Evolutionary conservation across 495 filamentous ascomycete species (phyloP), one percentile per base, ranked within the genome.

Genomic region (Penicillium longicatenatum): DNA sequence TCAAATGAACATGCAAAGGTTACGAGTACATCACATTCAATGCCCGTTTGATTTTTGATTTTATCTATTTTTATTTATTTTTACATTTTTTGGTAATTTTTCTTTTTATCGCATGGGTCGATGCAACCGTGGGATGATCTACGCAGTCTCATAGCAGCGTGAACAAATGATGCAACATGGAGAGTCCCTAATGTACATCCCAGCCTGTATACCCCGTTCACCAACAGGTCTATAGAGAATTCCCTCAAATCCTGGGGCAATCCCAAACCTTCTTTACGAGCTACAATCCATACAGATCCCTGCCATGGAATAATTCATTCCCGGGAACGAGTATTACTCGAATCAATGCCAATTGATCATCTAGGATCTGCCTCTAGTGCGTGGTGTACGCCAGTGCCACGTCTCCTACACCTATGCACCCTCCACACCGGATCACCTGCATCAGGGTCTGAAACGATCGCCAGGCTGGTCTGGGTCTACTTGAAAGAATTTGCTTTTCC

Each of bases 51-150:
- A n/a, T n/a, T n/a, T n/a, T n/a, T n/a, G n/a, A n/a, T n/a, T n/a
- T n/a, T n/a, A n/a, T n/a, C 29, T 26, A 7, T 24, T 47, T 46
- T 29, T 47, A 21, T 29, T 47, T 47, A 14, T 22, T 14, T 16
- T 22, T 26, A 14, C 6, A 16, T 14, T 47, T 14, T n/a, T 14
- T 29, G 17, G 12, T 47, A 22, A 29, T 48, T 48, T 0, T 6
- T 39, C 4, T 14, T 47, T 24, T 14, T 24, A 14, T 46, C 10
- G 22, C 24, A 4, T 30, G 3, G 3, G 14, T 46, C 4, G 31
- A 68, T 65, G 65, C 57, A 65, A 68, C 65, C 43, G 62, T 68
- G 45, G 43, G 45, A 65, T 68, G 62, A 68, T 65, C 59, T 63
- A 58, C 62, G 12, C 31, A 9, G 31, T 35, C 31, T 35, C 31